These are phyloP conservation scores for Scorias spongiosa DNA, from an alignment of 2,329 filamentous ascomycete genomes.

Conservation along the genomic window DNA sequence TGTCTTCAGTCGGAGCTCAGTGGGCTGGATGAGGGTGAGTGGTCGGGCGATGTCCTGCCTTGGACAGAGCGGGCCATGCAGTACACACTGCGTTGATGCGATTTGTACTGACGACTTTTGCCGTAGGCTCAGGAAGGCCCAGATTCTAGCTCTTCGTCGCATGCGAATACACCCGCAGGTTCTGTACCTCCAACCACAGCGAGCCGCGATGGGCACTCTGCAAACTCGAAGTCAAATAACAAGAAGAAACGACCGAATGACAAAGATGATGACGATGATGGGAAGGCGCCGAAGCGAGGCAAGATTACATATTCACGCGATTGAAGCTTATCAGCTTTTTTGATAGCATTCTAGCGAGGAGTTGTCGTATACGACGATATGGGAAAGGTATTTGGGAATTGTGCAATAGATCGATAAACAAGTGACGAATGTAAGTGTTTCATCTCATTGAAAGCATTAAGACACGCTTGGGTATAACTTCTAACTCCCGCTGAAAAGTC, in stretches of 20 bases:
- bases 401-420: not conserved
- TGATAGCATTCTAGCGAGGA: constrained; percentile 3
- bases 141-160: constrained; percentile 26
- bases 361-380: constrained; percentile 3
- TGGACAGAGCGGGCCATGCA: not conserved
- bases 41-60: not conserved
- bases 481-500: not conserved
- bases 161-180: constrained; percentile 32
- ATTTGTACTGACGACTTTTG: not conserved
- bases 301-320: constrained; percentile 37
- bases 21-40: constrained; percentile 21
- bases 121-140: constrained; percentile 15
- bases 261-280: constrained; percentile 32
- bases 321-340: constrained; percentile 11
- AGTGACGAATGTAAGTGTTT: not conserved
- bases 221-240: constrained; percentile 24
- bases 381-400: not conserved
- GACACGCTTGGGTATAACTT: not conserved
- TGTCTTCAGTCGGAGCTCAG: constrained; percentile 41
- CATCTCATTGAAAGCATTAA: not conserved
- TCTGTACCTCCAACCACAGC: constrained; percentile 28
- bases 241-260: constrained; percentile 31
- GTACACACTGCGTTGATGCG: constrained; percentile 7
- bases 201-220: constrained; percentile 28
- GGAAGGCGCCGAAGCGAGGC: constrained; percentile 29